Percentiles rank a stretch among this genome's conserved stretches.
Conservation (phyloP, 2,329 filamentous ascomycete genomes). For the Nothophoma quercina region DNA sequence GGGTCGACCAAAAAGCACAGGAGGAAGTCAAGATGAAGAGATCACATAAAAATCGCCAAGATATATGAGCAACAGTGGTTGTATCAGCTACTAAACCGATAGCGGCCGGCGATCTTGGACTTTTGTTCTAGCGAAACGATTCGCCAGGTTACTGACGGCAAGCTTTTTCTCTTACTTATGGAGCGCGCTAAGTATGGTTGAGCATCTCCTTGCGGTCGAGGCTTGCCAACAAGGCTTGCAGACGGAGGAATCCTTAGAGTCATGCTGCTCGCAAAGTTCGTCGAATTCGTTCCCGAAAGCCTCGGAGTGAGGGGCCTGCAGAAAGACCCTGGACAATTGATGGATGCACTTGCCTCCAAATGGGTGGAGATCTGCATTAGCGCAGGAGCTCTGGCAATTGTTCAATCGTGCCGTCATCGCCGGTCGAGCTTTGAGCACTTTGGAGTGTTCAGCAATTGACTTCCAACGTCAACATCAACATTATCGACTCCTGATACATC, state of each 20-base stretch:
- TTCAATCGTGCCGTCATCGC: slow-evolving; percentile 24
- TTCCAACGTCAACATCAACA: not conserved
- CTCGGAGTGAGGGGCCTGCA: slow-evolving; percentile 9
- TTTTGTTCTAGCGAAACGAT: slow-evolving; percentile 18
- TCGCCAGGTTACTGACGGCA: slow-evolving; percentile 16
- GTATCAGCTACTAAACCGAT: slow-evolving; percentile 29
- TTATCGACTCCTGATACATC: not conserved
- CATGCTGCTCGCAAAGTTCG: slow-evolving; percentile 7
- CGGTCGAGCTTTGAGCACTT: not conserved
- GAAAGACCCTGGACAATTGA: slow-evolving; percentile 1
- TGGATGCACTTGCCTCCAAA: slow-evolving; percentile 5
- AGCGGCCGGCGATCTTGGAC: slow-evolving; percentile 18
- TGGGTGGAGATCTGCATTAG: slow-evolving; percentile 17
- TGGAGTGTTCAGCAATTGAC: slow-evolving; percentile 2
- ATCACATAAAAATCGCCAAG: slow-evolving; percentile 18
- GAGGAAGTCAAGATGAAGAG: slow-evolving; percentile 11
- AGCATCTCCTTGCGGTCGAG: slow-evolving; percentile 3
- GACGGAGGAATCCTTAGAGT: not conserved
- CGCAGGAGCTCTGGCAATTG: slow-evolving; percentile 23
- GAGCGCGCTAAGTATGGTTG: slow-evolving; percentile 12
- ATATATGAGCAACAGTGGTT: slow-evolving; percentile 12
- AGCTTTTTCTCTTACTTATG: not conserved
- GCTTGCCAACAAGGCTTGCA: not conserved
- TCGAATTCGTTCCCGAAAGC: not conserved
- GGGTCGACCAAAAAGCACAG: not conserved